Percentiles rank a stretch among this genome's conserved stretches.
Conservation (phyloP, 2,329 filamentous ascomycete genomes). For the Venturiaceae sp. region DNA sequence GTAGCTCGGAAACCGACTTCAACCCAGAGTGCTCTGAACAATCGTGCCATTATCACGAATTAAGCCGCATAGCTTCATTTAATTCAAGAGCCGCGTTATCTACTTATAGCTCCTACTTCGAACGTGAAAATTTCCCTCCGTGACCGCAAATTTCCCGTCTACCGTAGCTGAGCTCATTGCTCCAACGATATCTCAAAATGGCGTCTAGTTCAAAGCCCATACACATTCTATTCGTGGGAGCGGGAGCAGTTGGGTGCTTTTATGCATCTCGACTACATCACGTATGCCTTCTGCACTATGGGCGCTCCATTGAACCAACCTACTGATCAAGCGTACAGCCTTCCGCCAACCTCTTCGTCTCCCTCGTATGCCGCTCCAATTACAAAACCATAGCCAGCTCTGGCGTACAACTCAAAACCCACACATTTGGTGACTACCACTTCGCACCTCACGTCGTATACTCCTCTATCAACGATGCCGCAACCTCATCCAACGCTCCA, state of each 20-base stretch:
- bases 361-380: conserved; percentile 65
- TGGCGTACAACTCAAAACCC: conserved; percentile 57
- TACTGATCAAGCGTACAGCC: conserved; percentile 6
- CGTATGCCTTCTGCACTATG: conserved; percentile 36
- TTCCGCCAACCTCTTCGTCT: conserved; percentile 44
- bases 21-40: background rate
- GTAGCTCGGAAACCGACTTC: background rate
- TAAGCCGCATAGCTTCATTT: too few species aligned
- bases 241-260: conserved; percentile 63
- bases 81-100: too few species aligned
- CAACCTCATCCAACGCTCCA: conserved; percentile 22
- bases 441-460: conserved; percentile 54
- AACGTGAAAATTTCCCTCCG: too few species aligned
- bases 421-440: conserved; percentile 56
- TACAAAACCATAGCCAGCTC: conserved; percentile 51
- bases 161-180: too few species aligned
- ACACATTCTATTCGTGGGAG: conserved; percentile 58
- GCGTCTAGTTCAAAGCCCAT: conserved; percentile 20
- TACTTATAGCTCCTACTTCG: too few species aligned
- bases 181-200: background rate
- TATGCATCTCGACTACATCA: conserved; percentile 60
- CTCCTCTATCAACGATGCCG: conserved; percentile 48
- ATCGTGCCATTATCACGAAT: too few species aligned
- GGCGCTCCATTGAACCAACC: background rate
- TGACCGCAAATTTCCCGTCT: too few species aligned